phyloP scores from a whole-genome alignment of 306 rosid genomes.

The Vachellia collinsii region DNA sequence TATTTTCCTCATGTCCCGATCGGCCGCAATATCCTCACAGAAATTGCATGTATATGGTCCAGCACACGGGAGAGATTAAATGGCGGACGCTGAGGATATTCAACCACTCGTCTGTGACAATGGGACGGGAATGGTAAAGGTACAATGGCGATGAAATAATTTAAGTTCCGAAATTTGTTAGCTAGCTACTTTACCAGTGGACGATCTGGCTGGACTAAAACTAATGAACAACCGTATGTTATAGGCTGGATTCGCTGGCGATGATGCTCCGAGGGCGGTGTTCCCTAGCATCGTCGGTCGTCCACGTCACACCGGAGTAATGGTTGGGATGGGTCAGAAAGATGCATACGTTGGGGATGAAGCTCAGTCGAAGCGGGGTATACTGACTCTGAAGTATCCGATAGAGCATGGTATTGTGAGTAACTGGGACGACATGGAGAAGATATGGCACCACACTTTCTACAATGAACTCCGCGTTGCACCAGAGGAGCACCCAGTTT shows the following conservation, averaged over 20 bases:
- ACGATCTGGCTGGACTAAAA: not conserved
- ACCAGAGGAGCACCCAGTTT: slow-evolving; percentile 88
- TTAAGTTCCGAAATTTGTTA: not conserved
- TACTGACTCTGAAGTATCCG: slow-evolving; percentile 81
- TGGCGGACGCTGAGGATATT: slow-evolving; percentile 91
- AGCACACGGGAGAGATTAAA: slow-evolving; percentile 45
- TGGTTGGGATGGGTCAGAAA: slow-evolving; percentile 97
- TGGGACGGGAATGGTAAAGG: slow-evolving; percentile 97
- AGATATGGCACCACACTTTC: slow-evolving; percentile 92
- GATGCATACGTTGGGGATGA: slow-evolving; percentile 95
- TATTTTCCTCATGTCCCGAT: not conserved
- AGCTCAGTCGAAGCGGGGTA: slow-evolving; percentile 91
- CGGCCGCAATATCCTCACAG: slow-evolving; percentile 15
- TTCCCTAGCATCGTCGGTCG: slow-evolving; percentile 93
- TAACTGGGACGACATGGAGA: slow-evolving; percentile 98
- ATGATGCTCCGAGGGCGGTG: slow-evolving; percentile 95
- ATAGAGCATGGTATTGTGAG: slow-evolving; percentile 92
- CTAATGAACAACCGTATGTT: not conserved
- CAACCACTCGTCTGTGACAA: slow-evolving; percentile 93
- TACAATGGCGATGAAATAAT: slow-evolving; percentile 21
- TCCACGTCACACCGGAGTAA: slow-evolving; percentile 92
- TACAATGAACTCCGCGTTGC: slow-evolving; percentile 89
- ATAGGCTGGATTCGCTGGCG: slow-evolving; percentile 97
- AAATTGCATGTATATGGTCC: slow-evolving; percentile 9
- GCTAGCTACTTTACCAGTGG: not conserved